A percentile compares a stretch with the other conserved stretches of the same genome.
These are phyloP conservation scores for Omphalea diandra DNA, from an alignment of 441 rosid species.

Conservation along the genomic window DNA sequence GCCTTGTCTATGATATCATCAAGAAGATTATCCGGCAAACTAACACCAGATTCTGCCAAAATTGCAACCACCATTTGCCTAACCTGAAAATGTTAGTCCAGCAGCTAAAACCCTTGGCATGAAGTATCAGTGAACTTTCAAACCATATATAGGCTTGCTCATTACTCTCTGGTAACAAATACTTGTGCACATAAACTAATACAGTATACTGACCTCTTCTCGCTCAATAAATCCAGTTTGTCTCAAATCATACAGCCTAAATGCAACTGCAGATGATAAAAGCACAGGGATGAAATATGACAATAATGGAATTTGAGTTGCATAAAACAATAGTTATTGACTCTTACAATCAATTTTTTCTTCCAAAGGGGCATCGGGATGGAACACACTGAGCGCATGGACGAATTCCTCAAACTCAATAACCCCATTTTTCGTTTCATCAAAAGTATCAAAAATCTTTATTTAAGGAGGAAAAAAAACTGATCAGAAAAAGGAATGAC, in stretches of 20 bases:
- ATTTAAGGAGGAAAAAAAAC: background rate
- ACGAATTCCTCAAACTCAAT: conserved; percentile 88
- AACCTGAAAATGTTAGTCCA: conserved; percentile 41
- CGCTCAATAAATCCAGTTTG: conserved; percentile 80
- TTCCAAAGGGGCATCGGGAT: conserved; percentile 67
- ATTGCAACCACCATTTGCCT: conserved; percentile 74
- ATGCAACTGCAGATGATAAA: conserved; percentile 59
- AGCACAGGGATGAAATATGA: conserved; percentile 4
- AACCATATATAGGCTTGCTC: background rate
- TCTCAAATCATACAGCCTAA: conserved; percentile 79
- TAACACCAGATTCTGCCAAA: conserved; percentile 54
- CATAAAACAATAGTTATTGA: conserved; percentile 12
- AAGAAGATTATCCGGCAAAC: conserved; percentile 49
- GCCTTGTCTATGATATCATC: conserved; percentile 64
- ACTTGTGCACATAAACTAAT: background rate
- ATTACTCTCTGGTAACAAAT: background rate
- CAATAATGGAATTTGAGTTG: background rate
- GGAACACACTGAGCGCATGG: conserved; percentile 71
- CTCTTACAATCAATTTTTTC: conserved; percentile 79
- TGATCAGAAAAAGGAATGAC: background rate
- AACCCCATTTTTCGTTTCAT: conserved; percentile 77
- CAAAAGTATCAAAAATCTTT: conserved; percentile 81
- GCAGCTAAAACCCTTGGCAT: conserved; percentile 5
- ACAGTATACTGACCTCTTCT: conserved; percentile 60
- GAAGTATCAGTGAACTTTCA: background rate